Conservation (phyloP, 2,329 filamentous ascomycete species). For the Diaporthe aspalathi region DNA sequence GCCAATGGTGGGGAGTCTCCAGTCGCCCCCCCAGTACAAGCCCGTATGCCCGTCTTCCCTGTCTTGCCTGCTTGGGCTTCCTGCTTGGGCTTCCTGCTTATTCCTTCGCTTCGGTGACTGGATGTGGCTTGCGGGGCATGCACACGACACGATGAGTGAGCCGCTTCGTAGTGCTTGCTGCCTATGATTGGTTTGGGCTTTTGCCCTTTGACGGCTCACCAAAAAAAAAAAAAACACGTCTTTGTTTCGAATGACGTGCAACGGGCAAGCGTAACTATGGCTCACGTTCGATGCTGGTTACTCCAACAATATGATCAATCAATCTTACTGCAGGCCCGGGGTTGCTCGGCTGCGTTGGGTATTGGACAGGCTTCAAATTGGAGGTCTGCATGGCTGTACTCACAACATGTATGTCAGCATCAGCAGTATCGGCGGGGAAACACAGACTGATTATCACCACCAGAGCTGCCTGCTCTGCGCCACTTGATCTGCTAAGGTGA, state of each 20-base stretch:
- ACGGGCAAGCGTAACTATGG: neutral
- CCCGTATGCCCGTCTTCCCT: too few species aligned
- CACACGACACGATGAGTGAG: conserved; percentile 8
- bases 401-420: neutral
- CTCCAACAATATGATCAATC: neutral
- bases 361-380: neutral
- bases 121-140: neutral
- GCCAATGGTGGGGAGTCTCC: conserved; percentile 3
- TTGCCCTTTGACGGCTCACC: neutral
- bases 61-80: conserved; percentile 7
- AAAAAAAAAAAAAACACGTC: neutral
- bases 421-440: neutral
- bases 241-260: neutral
- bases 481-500: neutral
- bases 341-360: conserved; percentile 1
- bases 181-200: neutral
- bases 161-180: neutral
- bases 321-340: conserved; percentile 3
- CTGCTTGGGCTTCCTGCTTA: conserved; percentile 18
- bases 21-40: neutral
- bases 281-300: neutral
- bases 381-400: neutral
- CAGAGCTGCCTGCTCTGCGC: neutral
- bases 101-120: conserved; percentile 19
- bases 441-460: neutral